These are phyloP conservation scores for Phaeoacremonium minimum DNA, from an alignment of 2,329 filamentous ascomycete species.

Conservation along the genomic window DNA sequence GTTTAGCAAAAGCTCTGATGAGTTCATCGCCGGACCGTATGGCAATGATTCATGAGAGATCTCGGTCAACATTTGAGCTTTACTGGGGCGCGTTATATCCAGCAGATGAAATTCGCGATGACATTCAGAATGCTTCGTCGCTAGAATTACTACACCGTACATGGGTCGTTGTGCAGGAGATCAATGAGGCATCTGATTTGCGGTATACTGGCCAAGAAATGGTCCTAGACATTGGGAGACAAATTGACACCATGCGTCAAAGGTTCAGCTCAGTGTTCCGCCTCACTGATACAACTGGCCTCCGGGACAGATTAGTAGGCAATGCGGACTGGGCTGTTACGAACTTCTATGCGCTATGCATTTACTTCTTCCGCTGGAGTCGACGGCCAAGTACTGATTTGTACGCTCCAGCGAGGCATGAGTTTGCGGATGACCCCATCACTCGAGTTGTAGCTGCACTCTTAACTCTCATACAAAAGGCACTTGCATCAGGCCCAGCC, in stretches of 20 bases:
- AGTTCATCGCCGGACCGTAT: not conserved
- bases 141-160: constrained; percentile 11
- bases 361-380: constrained; percentile 10
- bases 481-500: constrained; percentile 6
- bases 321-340: constrained; percentile 11
- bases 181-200: constrained; percentile 9
- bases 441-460: constrained; percentile 1
- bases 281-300: constrained; percentile 1
- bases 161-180: constrained; percentile 10
- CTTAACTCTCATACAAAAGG: constrained; percentile 8
- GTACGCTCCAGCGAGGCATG: not conserved
- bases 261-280: constrained; percentile 7
- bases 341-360: constrained; percentile 9
- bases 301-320: constrained; percentile 5
- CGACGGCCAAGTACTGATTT: not conserved
- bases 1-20: too few species aligned
- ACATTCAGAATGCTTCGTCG: constrained; percentile 8
- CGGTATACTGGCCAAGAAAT: constrained; percentile 1
- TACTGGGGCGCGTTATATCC: constrained; percentile 8
- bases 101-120: constrained; percentile 7
- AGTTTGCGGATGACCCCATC: not conserved
- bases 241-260: constrained; percentile 4
- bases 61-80: constrained; percentile 5
- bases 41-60: constrained; percentile 2
- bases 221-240: constrained; percentile 1